Conservation (phyloP, 2,329 filamentous ascomycete genomes). For the Epichloe festucae region DNA sequence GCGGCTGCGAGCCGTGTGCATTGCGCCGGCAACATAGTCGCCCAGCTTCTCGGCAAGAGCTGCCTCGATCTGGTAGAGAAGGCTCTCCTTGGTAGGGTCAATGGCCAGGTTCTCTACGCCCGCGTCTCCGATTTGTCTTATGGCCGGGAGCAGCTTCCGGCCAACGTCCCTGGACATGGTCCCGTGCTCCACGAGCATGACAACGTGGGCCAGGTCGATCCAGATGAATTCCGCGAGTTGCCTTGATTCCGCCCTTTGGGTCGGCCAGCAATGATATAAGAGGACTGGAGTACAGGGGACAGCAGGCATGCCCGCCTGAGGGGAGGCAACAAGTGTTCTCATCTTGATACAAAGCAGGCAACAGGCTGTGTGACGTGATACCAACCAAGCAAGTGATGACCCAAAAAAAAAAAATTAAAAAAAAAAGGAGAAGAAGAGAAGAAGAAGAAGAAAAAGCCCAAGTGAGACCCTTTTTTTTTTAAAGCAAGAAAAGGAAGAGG, state of each 20-base stretch:
- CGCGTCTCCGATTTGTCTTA: background rate
- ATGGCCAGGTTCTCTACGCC: background rate
- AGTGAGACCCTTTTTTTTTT: no score
- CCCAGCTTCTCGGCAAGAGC: constrained; percentile 1
- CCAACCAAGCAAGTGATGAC: background rate
- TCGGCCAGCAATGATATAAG: constrained; percentile 6
- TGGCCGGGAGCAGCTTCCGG: background rate
- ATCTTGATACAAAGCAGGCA: background rate
- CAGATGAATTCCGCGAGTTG: constrained; percentile 8
- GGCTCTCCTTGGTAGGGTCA: background rate
- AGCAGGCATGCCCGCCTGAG: background rate
- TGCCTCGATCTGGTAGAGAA: background rate
- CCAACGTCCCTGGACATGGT: background rate
- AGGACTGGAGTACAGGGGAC: background rate
- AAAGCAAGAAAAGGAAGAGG: no score
- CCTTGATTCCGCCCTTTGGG: constrained; percentile 6
- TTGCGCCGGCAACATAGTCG: constrained; percentile 7
- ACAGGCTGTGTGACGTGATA: background rate
- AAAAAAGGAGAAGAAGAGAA: background rate
- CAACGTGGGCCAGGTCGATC: constrained; percentile 8
- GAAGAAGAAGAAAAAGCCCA: background rate
- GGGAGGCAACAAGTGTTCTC: background rate
- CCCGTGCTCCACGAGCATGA: constrained; percentile 8
- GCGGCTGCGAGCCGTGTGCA: constrained; percentile 8
- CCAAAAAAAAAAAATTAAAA: background rate